Evolutionary conservation across 176 grass and related monocot species (phyloP).

Genomic region (Aegilops longissima): DNA sequence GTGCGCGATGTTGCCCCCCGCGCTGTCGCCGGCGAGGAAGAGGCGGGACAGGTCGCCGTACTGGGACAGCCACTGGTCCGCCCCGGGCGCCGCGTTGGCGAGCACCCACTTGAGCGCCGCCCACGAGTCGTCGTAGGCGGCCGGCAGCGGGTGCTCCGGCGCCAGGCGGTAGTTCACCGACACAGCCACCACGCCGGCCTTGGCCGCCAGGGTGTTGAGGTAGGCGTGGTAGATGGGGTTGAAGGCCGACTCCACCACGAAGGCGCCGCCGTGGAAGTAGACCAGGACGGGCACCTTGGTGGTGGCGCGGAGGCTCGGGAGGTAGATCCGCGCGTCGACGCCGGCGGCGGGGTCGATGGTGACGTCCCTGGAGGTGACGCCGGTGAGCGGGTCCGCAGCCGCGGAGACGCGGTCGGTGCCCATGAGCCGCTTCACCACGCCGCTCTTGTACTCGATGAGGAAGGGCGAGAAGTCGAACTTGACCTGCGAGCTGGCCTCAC

Average conservation of each 20-base stretch:
- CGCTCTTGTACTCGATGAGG: slow-evolving; percentile 63
- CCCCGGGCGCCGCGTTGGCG: slow-evolving; percentile 5
- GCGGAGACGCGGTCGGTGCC: slow-evolving; percentile 44
- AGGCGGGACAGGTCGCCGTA: slow-evolving; percentile 60
- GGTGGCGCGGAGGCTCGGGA: slow-evolving; percentile 26
- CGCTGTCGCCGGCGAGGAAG: slow-evolving; percentile 76
- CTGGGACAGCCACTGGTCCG: slow-evolving; percentile 62
- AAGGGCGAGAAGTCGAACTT: slow-evolving; percentile 73
- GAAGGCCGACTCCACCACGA: slow-evolving; percentile 62
- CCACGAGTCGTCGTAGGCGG: slow-evolving; percentile 81
- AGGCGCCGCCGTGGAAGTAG: slow-evolving; percentile 90
- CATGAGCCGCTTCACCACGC: slow-evolving; percentile 59
- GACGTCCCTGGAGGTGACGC: slow-evolving; percentile 61
- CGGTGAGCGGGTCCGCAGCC: slow-evolving; percentile 37
- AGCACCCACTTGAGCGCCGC: slow-evolving; percentile 75
- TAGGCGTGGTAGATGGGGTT: slow-evolving; percentile 66
- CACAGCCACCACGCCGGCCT: slow-evolving; percentile 48
- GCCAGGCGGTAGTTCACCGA: slow-evolving; percentile 81
- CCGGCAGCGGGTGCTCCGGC: slow-evolving; percentile 68
- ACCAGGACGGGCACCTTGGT: slow-evolving; percentile 52
- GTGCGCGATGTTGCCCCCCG: slow-evolving; percentile 87
- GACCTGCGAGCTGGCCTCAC: slow-evolving; percentile 31
- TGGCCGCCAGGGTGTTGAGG: slow-evolving; percentile 49
- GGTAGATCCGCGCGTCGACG: slow-evolving; percentile 68
- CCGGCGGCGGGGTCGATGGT: slow-evolving; percentile 42